These are phyloP conservation scores for Agaricales sp. DNA, from an alignment of 1,284 basidiomycete species.

Conservation along the genomic window DNA sequence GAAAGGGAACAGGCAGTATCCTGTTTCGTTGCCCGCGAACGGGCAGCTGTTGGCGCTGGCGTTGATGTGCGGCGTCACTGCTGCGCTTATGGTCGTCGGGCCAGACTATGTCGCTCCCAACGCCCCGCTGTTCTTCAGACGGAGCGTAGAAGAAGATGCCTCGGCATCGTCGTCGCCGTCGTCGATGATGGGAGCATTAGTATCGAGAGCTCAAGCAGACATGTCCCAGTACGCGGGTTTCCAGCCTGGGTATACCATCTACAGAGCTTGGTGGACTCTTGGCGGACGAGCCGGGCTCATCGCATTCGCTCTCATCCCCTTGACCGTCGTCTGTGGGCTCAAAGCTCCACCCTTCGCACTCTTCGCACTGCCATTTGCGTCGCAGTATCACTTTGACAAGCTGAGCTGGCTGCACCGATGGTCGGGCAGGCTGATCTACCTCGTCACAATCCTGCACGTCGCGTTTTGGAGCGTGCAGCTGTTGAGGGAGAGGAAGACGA, in stretches of 20 bases:
- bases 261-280: slow-evolving; percentile 71
- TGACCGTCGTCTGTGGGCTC: slow-evolving; percentile 69
- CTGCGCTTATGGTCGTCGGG: slow-evolving; percentile 48
- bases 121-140: slow-evolving; percentile 24
- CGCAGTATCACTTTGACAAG: slow-evolving; percentile 71
- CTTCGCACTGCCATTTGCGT: slow-evolving; percentile 61
- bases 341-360: slow-evolving; percentile 78
- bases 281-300: slow-evolving; percentile 69
- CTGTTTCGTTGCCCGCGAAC: slow-evolving; percentile 49
- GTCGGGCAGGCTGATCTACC: slow-evolving; percentile 67
- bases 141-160: slow-evolving; percentile 7
- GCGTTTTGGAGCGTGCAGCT: slow-evolving; percentile 73
- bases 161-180: slow-evolving; percentile 4
- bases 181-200: background rate
- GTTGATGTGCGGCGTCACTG: slow-evolving; percentile 30
- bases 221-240: slow-evolving; percentile 18
- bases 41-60: slow-evolving; percentile 41
- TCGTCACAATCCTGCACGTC: slow-evolving; percentile 60
- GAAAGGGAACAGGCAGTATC: slow-evolving; percentile 29
- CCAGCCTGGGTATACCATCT: slow-evolving; percentile 50
- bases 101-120: slow-evolving; percentile 67
- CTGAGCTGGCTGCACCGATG: slow-evolving; percentile 65
- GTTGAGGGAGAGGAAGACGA: slow-evolving; percentile 34
- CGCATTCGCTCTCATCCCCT: slow-evolving; percentile 70
- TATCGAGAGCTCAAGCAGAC: slow-evolving; percentile 16